Base-by-base conservation (phyloP, 768 basidiomycete genomes). In the Clavulina sp. region DNA sequence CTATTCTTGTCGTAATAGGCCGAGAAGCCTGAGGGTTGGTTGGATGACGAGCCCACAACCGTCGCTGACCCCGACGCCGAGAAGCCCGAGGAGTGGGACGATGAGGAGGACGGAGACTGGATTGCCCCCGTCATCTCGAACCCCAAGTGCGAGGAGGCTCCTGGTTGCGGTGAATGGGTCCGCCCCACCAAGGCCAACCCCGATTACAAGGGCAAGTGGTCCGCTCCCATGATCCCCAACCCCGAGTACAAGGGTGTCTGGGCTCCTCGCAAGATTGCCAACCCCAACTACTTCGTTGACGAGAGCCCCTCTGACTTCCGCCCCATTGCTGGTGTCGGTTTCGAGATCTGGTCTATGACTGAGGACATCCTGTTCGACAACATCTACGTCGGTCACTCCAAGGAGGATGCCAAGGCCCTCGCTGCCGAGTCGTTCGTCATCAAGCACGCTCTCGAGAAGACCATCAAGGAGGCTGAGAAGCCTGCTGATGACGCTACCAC, bases 311-410 rank as follows among this genome's bases (percentile, higher is more conserved):
- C 87, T 58, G 81, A 88, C 65, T 75, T 99, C 48, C 71, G 76
- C 60, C 85, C 86, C 67, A 93, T 99, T 62, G 84, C 87, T 58
- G 91, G 89, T 68, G 77, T 95, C 56, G 92, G 92, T 62, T 92
- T 97, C 58, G 95, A 99, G 68, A 79, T 97, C 60, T 99, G 95
- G 95, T 93, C 93, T 43, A 99, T 97, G 95, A 93, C 92, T 40
- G 85, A 85, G 67, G 81, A 86, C 62, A 91, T 91, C 59, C 73
- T 91, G 59, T 92, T 91, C 64, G 79, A 86, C 68, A 91, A 88
- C 71, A 78, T 99, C 62, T 97, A 89, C 70, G 66, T 99, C 53
- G 91, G 91, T 54, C 82, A 91, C 72, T 92, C 89, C 19, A 63
- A 77, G 53, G 77, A 78, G 34, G 88, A 93, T 54, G 95, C 95